Conservation (phyloP, 139 green algal species). For the Desmodesmus armatus region DNA sequence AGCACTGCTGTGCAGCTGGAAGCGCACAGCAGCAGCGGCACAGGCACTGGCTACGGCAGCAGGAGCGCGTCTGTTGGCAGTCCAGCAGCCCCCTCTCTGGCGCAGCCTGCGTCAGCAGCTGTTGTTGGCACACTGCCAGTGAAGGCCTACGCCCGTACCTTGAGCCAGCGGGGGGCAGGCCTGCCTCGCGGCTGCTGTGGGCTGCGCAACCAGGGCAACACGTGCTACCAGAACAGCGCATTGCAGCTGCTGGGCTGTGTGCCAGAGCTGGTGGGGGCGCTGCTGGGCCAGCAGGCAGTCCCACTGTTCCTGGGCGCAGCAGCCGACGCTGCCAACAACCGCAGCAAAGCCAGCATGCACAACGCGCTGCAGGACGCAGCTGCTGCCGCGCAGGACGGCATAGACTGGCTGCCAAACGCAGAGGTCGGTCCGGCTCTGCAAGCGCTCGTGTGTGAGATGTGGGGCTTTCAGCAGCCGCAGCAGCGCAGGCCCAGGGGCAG, state of each 20-base stretch:
- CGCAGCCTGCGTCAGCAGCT: conserved; percentile 1
- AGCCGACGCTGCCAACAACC: neutral
- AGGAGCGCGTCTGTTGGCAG: conserved; percentile 7
- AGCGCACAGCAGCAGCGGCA: conserved; percentile 19
- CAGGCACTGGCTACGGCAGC: neutral
- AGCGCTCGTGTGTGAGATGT: no score
- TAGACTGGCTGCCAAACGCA: no score
- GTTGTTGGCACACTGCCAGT: neutral
- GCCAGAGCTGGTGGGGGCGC: conserved; percentile 56
- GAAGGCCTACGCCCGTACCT: conserved; percentile 22
- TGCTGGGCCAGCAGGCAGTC: neutral
- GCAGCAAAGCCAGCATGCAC: neutral
- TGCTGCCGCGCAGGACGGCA: neutral
- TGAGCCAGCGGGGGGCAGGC: neutral
- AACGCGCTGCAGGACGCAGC: neutral
- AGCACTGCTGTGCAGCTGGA: neutral
- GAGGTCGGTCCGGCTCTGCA: no score
- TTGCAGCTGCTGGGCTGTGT: conserved; percentile 72
- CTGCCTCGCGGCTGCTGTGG: conserved; percentile 60
- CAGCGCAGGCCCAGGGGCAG: neutral
- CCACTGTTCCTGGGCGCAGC: no score
- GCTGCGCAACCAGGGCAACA: conserved; percentile 89
- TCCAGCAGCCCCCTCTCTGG: conserved; percentile 10
- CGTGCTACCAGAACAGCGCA: conserved; percentile 88
- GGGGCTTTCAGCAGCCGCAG: neutral